A percentile compares a stretch with the other conserved stretches of the same genome.
Evolutionary conservation across 192 early-diverging fungal species (phyloP).

Genomic region (Allomyces javanicus): DNA sequence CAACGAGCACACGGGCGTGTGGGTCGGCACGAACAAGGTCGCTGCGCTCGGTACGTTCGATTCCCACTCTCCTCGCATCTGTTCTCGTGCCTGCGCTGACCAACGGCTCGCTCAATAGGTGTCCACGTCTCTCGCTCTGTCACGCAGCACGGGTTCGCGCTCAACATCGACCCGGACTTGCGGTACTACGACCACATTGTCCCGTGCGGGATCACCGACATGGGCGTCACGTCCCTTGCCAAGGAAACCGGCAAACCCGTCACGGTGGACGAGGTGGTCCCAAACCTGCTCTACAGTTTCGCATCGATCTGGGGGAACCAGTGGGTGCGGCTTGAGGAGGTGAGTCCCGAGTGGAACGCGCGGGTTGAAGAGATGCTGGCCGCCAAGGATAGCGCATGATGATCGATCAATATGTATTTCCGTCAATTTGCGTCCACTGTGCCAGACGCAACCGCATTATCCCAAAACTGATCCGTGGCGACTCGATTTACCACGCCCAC

Average conservation of each 20-base stretch:
- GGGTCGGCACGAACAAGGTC: conserved; percentile 29
- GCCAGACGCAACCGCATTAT: too few relatives aligned
- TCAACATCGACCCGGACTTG: conserved; percentile 33
- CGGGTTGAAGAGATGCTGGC: background rate
- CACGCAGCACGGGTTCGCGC: conserved; percentile 33
- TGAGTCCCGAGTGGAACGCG: too few relatives aligned
- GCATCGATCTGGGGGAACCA: too few relatives aligned
- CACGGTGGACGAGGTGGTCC: too few relatives aligned
- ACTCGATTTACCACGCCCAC: too few relatives aligned
- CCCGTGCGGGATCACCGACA: conserved; percentile 26
- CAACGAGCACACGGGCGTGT: conserved; percentile 29
- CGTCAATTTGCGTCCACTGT: too few relatives aligned
- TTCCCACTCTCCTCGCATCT: too few relatives aligned
- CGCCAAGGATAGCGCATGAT: background rate
- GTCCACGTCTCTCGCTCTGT: conserved; percentile 28
- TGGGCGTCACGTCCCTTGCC: conserved; percentile 23
- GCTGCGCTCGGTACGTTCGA: conserved; percentile 23
- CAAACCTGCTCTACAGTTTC: too few relatives aligned
- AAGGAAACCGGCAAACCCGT: conserved; percentile 3
- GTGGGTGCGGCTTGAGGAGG: too few relatives aligned
- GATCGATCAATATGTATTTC: too few relatives aligned
- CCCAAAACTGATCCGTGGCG: too few relatives aligned
- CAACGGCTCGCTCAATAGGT: conserved; percentile 3
- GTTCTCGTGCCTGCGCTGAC: too few relatives aligned
- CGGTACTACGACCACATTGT: conserved; percentile 33